phyloP scores from a whole-genome alignment of 164 flowering plant genomes.

The Liriodendron chinense region DNA sequence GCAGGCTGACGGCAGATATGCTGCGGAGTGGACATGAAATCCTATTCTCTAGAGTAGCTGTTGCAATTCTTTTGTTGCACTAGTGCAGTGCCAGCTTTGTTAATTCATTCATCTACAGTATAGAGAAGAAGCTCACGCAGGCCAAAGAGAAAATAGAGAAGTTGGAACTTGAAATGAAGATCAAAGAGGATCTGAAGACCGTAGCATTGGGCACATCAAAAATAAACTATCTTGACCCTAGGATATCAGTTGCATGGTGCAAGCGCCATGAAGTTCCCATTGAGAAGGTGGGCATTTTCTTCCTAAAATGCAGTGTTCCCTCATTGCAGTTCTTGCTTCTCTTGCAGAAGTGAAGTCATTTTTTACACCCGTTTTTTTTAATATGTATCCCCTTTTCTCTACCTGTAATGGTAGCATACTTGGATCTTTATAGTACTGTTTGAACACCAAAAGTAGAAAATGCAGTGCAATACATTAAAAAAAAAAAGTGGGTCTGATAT shows the following conservation, averaged over 20 bases:
- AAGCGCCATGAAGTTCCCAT: slow-evolving; percentile 97
- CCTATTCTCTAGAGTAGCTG: too few species aligned
- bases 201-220: slow-evolving; percentile 97
- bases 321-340: background rate
- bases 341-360: background rate
- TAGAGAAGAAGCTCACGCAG: slow-evolving; percentile 74
- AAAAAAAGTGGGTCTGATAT: background rate
- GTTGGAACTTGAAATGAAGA: slow-evolving; percentile 63
- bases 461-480: too few species aligned
- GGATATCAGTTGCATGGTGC: slow-evolving; percentile 99
- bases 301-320: background rate
- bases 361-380: background rate
- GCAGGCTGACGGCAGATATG: too few species aligned
- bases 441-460: too few species aligned
- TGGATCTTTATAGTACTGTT: too few species aligned
- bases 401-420: too few species aligned
- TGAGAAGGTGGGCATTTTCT: slow-evolving; percentile 67
- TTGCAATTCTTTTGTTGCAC: too few species aligned
- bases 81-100: too few species aligned
- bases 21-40: too few species aligned
- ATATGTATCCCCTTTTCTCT: background rate
- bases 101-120: slow-evolving; percentile 32
- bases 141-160: slow-evolving; percentile 73
- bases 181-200: slow-evolving; percentile 88
- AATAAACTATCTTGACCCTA: slow-evolving; percentile 91